These are phyloP conservation scores for Haplosporangium gracile DNA, from an alignment of 192 early-diverging fungal species.

Conservation along the genomic window DNA sequence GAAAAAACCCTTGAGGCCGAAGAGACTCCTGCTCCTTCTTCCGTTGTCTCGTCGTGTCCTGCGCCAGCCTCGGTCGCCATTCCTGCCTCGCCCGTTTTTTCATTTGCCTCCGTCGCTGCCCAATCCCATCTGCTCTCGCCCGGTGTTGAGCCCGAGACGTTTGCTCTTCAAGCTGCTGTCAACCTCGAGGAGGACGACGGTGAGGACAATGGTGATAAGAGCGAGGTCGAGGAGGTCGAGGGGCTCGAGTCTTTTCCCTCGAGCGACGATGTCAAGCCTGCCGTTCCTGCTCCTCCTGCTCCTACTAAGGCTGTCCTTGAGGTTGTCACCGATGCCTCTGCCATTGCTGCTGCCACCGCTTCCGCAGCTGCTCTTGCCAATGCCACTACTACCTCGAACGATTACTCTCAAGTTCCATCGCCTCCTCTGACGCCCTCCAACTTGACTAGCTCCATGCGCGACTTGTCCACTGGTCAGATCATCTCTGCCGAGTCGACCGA, in stretches of 20 bases:
- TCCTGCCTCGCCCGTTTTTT: background rate
- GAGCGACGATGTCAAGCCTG: background rate
- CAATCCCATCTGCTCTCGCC: background rate
- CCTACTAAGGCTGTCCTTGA: constrained; percentile 10
- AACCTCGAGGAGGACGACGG: background rate
- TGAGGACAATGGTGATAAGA: background rate
- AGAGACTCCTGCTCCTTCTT: background rate
- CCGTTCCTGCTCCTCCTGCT: background rate
- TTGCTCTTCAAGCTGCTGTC: constrained; percentile 27
- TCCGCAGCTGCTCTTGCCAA: background rate
- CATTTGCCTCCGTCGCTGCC: background rate
- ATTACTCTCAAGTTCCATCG: constrained; percentile 36
- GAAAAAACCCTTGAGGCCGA: background rate
- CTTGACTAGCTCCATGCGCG: background rate
- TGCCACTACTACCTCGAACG: background rate
- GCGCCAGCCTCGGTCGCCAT: background rate
- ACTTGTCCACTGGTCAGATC: background rate
- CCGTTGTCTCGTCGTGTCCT: too few relatives aligned
- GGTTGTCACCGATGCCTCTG: constrained; percentile 11
- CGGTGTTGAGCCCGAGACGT: background rate
- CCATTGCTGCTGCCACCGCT: background rate
- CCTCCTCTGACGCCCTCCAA: constrained; percentile 43
- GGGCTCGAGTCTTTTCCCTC: background rate
- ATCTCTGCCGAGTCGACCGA: background rate
- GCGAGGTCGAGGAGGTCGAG: background rate